Percentiles rank a stretch among this genome's conserved stretches.
phyloP scores from a whole-genome alignment of 768 basidiomycete species.

The Naganishia kalamii region DNA sequence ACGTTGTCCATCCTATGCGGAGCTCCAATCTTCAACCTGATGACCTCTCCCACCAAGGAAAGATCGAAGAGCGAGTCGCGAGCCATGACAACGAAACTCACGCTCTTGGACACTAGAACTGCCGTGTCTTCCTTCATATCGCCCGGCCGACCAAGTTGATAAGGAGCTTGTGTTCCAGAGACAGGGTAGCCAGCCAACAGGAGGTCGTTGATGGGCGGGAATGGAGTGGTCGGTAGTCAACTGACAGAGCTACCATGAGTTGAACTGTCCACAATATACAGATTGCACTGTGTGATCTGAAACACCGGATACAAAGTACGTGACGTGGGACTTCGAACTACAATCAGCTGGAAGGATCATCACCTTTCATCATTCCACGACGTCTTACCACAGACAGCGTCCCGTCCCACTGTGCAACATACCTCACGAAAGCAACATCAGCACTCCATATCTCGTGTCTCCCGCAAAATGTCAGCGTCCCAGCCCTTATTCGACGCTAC shows the following conservation, averaged over 20 bases:
- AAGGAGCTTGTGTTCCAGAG: no score
- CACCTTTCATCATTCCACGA: neutral
- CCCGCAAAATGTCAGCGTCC: conserved; percentile 39
- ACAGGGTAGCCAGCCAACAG: no score
- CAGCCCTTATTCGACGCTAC: conserved; percentile 60
- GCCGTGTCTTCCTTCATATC: no score
- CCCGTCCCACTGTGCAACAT: no score
- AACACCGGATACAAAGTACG: neutral
- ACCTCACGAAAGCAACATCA: neutral
- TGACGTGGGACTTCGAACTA: neutral
- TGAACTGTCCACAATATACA: no score
- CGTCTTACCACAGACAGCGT: neutral
- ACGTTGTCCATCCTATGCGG: neutral
- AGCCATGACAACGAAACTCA: neutral
- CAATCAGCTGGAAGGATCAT: neutral
- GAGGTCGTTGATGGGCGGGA: neutral
- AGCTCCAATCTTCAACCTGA: no score
- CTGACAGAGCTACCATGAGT: no score
- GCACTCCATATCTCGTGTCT: neutral
- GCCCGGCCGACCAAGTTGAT: no score
- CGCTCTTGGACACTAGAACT: no score
- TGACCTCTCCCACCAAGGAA: no score
- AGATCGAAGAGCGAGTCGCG: neutral
- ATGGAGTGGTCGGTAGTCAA: neutral
- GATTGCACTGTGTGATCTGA: neutral